Conservation (phyloP, 2,329 filamentous ascomycete species). For the Botrytis sinoallii region DNA sequence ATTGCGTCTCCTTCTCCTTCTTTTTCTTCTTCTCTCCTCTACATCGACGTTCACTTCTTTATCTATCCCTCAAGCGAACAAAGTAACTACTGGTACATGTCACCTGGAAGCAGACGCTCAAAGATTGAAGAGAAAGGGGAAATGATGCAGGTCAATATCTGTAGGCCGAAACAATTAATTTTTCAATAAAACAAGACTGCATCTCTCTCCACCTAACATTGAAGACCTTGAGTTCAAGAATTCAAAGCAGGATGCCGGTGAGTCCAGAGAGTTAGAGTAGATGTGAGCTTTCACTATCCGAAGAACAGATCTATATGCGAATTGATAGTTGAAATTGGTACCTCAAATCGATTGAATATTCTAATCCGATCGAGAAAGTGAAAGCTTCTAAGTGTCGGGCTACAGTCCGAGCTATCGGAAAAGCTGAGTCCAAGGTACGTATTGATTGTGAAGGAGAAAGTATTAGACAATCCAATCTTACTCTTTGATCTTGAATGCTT, state of each 20-base stretch:
- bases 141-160: background rate
- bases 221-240: background rate
- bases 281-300: background rate
- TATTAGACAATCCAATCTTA: background rate
- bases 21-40: background rate
- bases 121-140: background rate
- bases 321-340: background rate
- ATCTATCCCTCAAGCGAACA: background rate
- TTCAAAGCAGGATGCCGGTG: background rate
- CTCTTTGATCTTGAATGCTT: background rate
- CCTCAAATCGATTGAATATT: background rate
- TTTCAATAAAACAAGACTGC: background rate
- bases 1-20: background rate
- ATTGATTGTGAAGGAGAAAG: background rate
- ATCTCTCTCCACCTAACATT: background rate
- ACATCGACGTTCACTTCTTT: background rate
- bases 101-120: background rate
- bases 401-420: background rate
- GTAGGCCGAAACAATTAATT: background rate
- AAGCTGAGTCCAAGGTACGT: background rate
- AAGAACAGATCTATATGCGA: background rate
- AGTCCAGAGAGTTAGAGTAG: background rate
- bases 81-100: background rate
- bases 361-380: background rate
- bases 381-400: background rate